Evolutionary conservation across 495 filamentous ascomycete genomes (phyloP).

Genomic region (Penicillium dipodomyicola): DNA sequence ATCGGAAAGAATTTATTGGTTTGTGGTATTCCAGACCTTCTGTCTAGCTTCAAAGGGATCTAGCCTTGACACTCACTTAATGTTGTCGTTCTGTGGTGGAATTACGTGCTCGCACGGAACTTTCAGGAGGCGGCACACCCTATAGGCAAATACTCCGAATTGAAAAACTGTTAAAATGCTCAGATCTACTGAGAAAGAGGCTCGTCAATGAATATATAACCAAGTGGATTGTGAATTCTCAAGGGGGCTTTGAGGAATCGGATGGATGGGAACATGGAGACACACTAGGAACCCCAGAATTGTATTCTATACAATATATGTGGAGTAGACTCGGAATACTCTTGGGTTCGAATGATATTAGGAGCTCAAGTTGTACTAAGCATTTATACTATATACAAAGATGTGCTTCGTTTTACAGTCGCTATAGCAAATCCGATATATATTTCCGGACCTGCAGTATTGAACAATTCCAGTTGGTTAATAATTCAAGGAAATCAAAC

Average conservation of each 20-base stretch:
- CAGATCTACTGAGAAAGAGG: not conserved
- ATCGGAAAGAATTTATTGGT: constrained; percentile 7
- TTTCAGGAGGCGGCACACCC: constrained; percentile 7
- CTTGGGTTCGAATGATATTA: not conserved
- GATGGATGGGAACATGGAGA: not conserved
- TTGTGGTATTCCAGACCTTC: not conserved
- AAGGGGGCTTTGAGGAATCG: no score
- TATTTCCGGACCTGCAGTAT: not conserved
- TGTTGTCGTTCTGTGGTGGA: constrained; percentile 31
- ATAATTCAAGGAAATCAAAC: not conserved
- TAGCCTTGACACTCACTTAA: constrained; percentile 1
- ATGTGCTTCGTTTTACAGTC: not conserved
- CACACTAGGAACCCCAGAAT: not conserved
- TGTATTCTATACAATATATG: not conserved
- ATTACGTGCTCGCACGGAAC: constrained; percentile 45
- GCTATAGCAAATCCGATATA: not conserved
- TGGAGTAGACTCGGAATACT: not conserved
- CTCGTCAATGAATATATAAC: not conserved
- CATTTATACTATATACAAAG: not conserved
- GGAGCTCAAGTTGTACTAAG: not conserved
- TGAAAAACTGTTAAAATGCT: not conserved
- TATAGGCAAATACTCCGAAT: not conserved
- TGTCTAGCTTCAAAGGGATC: constrained; percentile 1
- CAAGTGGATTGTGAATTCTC: not conserved
- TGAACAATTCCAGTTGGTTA: not conserved